A percentile compares a stretch with the other conserved stretches of the same genome.
phyloP scores from a whole-genome alignment of 306 rosid genomes.

The Pterocarpus santalinus region DNA sequence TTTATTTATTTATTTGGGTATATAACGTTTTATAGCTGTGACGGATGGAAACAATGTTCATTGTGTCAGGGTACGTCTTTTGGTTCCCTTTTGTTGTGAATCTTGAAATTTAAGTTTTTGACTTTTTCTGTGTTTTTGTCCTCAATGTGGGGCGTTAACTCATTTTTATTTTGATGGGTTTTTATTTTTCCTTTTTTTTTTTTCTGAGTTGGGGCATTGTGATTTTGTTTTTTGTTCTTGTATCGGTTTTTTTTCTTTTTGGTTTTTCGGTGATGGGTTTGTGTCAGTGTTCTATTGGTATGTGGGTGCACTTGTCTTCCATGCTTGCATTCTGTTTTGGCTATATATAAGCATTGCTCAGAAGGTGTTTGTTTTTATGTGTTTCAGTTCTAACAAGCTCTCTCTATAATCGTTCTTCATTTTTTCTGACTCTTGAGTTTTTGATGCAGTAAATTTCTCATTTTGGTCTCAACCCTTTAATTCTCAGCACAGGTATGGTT shows the following conservation, averaged over 20 bases:
- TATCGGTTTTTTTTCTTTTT: conserved; percentile 2
- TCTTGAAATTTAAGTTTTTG: conserved; percentile 2
- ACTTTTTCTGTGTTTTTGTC: conserved; percentile 15
- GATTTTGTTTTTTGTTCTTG: conserved; percentile 34
- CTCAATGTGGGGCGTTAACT: background rate
- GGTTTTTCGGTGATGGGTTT: conserved; percentile 13
- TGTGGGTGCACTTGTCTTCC: conserved; percentile 52
- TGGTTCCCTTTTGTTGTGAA: background rate
- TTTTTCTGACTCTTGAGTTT: conserved; percentile 21
- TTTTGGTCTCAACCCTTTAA: conserved; percentile 18
- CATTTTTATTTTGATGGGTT: conserved; percentile 4
- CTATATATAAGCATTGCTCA: conserved; percentile 19
- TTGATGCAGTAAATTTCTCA: conserved; percentile 11
- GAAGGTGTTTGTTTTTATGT: conserved; percentile 11
- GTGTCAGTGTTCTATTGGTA: conserved; percentile 45
- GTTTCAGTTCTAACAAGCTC: conserved; percentile 24
- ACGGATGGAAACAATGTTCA: conserved; percentile 8
- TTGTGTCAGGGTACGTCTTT: conserved; percentile 7
- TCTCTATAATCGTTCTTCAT: conserved; percentile 8
- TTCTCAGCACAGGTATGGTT: conserved; percentile 42
- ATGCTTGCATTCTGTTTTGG: conserved; percentile 21
- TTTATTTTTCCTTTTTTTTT: background rate
- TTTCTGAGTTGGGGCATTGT: too few species aligned
- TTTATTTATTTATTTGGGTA: background rate
- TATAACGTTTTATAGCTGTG: background rate